A percentile compares a stretch with the other conserved stretches of the same genome.
Evolutionary conservation across 495 filamentous ascomycete genomes (phyloP).

Genomic region (Massariosphaeria phaeospora): DNA sequence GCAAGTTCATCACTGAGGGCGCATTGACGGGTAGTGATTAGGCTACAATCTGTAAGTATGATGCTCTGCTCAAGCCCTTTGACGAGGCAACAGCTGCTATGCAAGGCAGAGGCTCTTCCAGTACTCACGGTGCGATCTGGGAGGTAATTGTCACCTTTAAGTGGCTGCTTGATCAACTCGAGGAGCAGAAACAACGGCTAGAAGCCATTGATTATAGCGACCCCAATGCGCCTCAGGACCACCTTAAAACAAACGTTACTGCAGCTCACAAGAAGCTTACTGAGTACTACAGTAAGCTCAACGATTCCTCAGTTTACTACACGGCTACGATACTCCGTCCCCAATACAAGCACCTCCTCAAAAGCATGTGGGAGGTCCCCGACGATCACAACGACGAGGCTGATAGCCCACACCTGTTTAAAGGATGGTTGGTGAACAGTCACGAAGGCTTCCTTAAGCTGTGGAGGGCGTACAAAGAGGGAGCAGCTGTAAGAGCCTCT

Average conservation of each 20-base stretch:
- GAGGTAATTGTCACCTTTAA: background rate
- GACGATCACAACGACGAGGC: too few species aligned
- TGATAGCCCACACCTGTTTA: too few species aligned
- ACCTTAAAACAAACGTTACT: background rate
- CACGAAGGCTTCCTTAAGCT: too few species aligned
- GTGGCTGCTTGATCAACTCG: background rate
- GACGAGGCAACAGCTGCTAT: background rate
- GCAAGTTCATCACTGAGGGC: background rate
- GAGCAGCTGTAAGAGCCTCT: too few species aligned
- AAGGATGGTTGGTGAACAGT: too few species aligned
- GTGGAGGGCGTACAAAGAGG: too few species aligned
- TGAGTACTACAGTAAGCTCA: background rate
- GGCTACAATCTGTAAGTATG: background rate
- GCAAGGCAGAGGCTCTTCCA: background rate
- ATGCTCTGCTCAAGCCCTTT: background rate
- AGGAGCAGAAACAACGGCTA: too few species aligned
- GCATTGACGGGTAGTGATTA: background rate
- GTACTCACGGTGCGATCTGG: background rate
- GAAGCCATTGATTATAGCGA: background rate
- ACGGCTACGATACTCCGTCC: background rate
- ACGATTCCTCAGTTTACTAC: background rate
- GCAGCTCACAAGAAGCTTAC: background rate
- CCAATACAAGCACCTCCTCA: background rate
- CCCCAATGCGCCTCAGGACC: background rate
- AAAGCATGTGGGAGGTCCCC: too few species aligned